These are phyloP conservation scores for Calonectria pauciramosa DNA, from an alignment of 2,329 filamentous ascomycete genomes.

Conservation along the genomic window DNA sequence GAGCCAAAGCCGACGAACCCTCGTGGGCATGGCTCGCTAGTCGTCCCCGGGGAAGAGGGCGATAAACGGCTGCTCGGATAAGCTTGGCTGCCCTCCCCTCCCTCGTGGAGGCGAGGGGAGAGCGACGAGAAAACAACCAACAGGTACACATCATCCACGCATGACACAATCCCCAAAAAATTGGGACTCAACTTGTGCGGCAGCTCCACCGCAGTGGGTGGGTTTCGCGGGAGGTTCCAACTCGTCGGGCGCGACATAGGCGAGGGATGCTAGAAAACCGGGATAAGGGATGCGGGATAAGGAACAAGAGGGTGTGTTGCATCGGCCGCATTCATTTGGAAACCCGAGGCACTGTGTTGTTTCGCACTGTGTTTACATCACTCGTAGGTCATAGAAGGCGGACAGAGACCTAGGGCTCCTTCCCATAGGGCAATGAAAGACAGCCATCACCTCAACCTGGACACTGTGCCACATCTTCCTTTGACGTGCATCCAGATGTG, in stretches of 20 bases:
- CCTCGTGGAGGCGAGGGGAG: background rate
- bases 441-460: background rate
- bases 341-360: background rate
- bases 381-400: background rate
- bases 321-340: background rate
- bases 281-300: constrained; percentile 25
- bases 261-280: constrained; percentile 26
- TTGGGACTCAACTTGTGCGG: constrained; percentile 3
- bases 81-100: background rate
- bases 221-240: constrained; percentile 29
- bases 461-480: constrained; percentile 2
- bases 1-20: constrained; percentile 9
- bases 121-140: background rate
- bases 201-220: constrained; percentile 15
- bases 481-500: background rate
- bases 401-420: background rate
- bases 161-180: background rate
- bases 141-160: background rate
- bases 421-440: background rate
- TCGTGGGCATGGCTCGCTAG: background rate
- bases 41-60: background rate
- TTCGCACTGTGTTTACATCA: constrained; percentile 8
- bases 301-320: constrained; percentile 2
- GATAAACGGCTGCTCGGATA: constrained; percentile 10
- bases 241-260: constrained; percentile 24